Evolutionary conservation across 2,329 filamentous ascomycete genomes (phyloP).

Genomic region (Paecilomyces fulvus): DNA sequence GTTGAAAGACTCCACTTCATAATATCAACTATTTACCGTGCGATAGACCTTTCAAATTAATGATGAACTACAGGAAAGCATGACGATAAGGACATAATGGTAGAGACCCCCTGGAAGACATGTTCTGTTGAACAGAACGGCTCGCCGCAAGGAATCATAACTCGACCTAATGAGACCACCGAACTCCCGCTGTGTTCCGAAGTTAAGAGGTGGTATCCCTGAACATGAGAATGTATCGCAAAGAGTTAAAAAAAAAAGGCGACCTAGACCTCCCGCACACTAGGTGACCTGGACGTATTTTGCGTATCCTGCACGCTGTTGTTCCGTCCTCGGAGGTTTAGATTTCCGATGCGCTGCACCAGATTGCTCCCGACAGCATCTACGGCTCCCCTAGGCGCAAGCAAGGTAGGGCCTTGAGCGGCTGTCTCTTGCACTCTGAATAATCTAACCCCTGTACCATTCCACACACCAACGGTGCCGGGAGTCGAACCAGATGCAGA

Average conservation of each 20-base stretch:
- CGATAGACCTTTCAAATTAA: neutral
- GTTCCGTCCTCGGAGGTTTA: slow-evolving; percentile 56
- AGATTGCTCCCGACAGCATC: slow-evolving; percentile 89
- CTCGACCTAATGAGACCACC: slow-evolving; percentile 3
- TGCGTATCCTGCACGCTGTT: slow-evolving; percentile 26
- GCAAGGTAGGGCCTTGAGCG: slow-evolving; percentile 67
- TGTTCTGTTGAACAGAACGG: neutral
- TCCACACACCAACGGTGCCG: slow-evolving; percentile 89
- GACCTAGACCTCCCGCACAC: slow-evolving; percentile 27
- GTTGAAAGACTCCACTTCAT: neutral
- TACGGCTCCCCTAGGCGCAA: slow-evolving; percentile 80
- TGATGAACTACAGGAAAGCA: neutral
- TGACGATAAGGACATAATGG: neutral
- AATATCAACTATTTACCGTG: neutral
- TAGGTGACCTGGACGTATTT: slow-evolving; percentile 19
- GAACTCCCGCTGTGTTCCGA: neutral
- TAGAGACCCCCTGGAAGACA: neutral
- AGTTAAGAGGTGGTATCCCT: slow-evolving; percentile 2
- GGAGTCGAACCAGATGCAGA: slow-evolving; percentile 47
- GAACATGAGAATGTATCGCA: neutral
- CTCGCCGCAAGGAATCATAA: slow-evolving; percentile 12
- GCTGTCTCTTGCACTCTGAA: slow-evolving; percentile 85
- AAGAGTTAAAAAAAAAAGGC: neutral
- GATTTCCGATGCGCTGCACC: slow-evolving; percentile 73
- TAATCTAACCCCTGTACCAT: slow-evolving; percentile 75